Evolutionary conservation across 768 basidiomycete genomes (phyloP), one percentile per base, ranked within the genome.

Genomic region (Termitomyces sp.): DNA sequence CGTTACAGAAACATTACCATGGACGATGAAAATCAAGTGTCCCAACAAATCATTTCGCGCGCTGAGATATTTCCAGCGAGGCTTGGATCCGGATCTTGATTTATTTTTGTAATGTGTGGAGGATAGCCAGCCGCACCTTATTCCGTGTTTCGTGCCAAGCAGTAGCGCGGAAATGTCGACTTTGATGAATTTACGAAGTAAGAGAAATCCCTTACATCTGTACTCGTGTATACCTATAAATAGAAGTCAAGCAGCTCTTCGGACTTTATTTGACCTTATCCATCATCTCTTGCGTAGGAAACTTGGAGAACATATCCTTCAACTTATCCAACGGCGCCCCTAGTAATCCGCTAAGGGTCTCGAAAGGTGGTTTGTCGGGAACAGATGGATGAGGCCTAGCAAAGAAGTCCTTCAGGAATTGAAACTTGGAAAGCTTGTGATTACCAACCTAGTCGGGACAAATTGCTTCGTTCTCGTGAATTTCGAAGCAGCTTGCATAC

Each of bases 381-480:
- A 76, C 74, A 12, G 60, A 62, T 0, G 81, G 82, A 60, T 83
- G 82, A 5, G 79, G 60, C 24, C 81, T 82, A 58, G 1, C 26
- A 45, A 35, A 21, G 1, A 37, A 14, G 26, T 41, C 19, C 10
- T 7, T 32, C 28, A 32, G 30, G 10, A 32, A 1, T 10, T 10
- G 9, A 32, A 32, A 32, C 30, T 32, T 32, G 30, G 9, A 32
- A 10, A 10, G 15, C 28, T 22, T 35, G 30, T 37, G 12, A n/a
- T 17, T 5, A 66, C 77, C 12, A 21, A 81, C 82, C 80, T 72
- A 9, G 84, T 85, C 0, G 9, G 9, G 30, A 32, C 30, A 57
- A 85, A 82, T 58, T 79, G 77, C 71, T 87, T 87, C 2, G 83
- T 85, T 51, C 72, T 66, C 58, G 66, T 72, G 68, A 85, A 86